Evolutionary conservation across 495 filamentous ascomycete genomes (phyloP).

Genomic region (Neurospora sp.): DNA sequence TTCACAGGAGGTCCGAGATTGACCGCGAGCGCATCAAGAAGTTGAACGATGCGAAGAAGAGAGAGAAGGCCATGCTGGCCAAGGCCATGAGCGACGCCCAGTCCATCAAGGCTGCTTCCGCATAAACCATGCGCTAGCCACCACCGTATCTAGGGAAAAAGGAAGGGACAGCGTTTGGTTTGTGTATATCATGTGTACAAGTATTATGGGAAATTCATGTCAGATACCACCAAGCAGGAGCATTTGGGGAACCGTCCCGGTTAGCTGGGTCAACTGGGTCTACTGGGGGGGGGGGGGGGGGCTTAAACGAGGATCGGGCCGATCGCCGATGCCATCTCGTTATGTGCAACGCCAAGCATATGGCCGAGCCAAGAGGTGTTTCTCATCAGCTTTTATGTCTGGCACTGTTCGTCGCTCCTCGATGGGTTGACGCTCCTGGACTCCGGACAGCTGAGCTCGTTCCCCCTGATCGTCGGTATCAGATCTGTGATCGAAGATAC

Average conservation of each 20-base stretch:
- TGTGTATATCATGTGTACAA: slow-evolving; percentile 19
- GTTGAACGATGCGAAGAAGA: slow-evolving; percentile 51
- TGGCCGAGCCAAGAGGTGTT: background rate
- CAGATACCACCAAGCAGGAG: background rate
- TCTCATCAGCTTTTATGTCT: background rate
- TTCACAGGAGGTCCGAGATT: slow-evolving; percentile 36
- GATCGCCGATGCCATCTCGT: background rate
- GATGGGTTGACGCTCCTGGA: background rate
- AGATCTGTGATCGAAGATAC: background rate
- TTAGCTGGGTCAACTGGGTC: background rate
- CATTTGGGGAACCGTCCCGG: background rate
- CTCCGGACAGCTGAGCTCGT: background rate
- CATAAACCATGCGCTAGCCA: background rate
- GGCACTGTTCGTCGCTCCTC: background rate
- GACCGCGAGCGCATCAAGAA: slow-evolving; percentile 53
- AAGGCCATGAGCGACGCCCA: slow-evolving; percentile 22
- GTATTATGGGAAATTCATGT: background rate
- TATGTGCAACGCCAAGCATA: background rate
- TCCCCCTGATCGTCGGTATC: background rate
- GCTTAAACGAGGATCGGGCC: background rate
- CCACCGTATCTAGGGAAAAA: background rate
- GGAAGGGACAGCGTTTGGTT: background rate
- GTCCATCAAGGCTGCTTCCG: slow-evolving; percentile 15
- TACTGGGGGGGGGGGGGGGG: background rate
- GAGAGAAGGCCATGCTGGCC: slow-evolving; percentile 42